Conservation (phyloP, 108 stramenopile species). For the Chaetoceros tenuissimus region DNA sequence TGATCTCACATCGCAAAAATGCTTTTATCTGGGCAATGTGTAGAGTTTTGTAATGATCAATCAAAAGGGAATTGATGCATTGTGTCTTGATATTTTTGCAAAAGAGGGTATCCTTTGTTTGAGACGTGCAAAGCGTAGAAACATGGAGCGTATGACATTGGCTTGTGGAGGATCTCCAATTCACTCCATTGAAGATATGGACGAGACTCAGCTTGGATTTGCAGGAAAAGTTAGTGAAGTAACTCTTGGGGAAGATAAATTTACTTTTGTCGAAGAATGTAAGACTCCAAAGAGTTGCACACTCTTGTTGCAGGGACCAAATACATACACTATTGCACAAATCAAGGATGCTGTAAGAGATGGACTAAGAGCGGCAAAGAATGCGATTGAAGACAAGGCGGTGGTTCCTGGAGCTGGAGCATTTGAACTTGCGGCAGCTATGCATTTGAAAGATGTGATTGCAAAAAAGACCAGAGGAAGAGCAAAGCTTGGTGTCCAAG, state of each 20-base stretch:
- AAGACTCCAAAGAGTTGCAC: conserved; percentile 88
- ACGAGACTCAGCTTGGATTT: conserved; percentile 80
- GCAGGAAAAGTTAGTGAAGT: conserved; percentile 94
- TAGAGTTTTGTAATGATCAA: conserved; percentile 95
- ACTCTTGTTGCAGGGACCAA: conserved; percentile 94
- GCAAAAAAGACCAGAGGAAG: conserved; percentile 75
- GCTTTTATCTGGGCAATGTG: too few species aligned
- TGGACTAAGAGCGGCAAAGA: conserved; percentile 95
- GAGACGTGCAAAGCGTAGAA: conserved; percentile 96
- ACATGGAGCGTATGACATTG: conserved; percentile 98
- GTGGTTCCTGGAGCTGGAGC: conserved; percentile 97
- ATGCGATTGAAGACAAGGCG: conserved; percentile 90
- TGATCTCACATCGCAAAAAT: too few species aligned
- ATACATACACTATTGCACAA: conserved; percentile 94
- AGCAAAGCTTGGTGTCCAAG: conserved; percentile 92
- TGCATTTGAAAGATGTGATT: conserved; percentile 53
- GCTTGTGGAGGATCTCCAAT: conserved; percentile 96
- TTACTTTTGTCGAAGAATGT: conserved; percentile 98
- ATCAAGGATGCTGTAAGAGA: conserved; percentile 98
- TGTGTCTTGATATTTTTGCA: conserved; percentile 96
- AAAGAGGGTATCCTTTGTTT: conserved; percentile 98
- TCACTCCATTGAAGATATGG: conserved; percentile 92
- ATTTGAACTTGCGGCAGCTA: conserved; percentile 89
- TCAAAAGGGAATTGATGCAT: conserved; percentile 99
- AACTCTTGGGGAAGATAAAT: conserved; percentile 97